These are phyloP conservation scores for Dactylellina haptotyla DNA, from an alignment of 2,329 filamentous ascomycete species.

Conservation along the genomic window DNA sequence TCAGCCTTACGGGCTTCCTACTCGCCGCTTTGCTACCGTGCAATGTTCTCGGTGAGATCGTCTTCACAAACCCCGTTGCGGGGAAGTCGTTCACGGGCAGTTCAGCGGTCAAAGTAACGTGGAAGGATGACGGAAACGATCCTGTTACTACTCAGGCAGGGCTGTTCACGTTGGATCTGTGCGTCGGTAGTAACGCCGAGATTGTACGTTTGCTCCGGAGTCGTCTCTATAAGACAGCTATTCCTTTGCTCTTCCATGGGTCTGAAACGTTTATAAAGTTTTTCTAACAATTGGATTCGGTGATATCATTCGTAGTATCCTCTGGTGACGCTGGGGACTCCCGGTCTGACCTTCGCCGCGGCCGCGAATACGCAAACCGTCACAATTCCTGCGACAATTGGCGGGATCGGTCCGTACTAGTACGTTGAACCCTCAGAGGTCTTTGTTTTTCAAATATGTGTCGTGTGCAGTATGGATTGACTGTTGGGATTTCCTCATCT, in stretches of 20 bases:
- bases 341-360: conserved; percentile 53
- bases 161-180: conserved; percentile 70
- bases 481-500: neutral
- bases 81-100: conserved; percentile 66
- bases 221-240: conserved; percentile 6
- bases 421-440: conserved; percentile 46
- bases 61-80: conserved; percentile 67
- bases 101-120: conserved; percentile 67
- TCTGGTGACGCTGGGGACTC: conserved; percentile 58
- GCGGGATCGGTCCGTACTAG: conserved; percentile 59
- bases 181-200: conserved; percentile 69
- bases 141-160: conserved; percentile 66
- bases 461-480: no score
- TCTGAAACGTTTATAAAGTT: neutral
- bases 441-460: neutral
- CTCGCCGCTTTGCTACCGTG: conserved; percentile 17
- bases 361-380: conserved; percentile 56
- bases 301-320: conserved; percentile 58
- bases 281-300: conserved; percentile 26
- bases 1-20: conserved; percentile 4
- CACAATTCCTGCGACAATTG: conserved; percentile 57
- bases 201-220: conserved; percentile 60
- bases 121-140: conserved; percentile 67
- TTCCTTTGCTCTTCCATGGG: conserved; percentile 1
- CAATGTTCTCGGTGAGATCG: conserved; percentile 49